These are phyloP conservation scores for Tolypocladium guangdongense DNA, from an alignment of 2,329 filamentous ascomycete species.

Conservation along the genomic window DNA sequence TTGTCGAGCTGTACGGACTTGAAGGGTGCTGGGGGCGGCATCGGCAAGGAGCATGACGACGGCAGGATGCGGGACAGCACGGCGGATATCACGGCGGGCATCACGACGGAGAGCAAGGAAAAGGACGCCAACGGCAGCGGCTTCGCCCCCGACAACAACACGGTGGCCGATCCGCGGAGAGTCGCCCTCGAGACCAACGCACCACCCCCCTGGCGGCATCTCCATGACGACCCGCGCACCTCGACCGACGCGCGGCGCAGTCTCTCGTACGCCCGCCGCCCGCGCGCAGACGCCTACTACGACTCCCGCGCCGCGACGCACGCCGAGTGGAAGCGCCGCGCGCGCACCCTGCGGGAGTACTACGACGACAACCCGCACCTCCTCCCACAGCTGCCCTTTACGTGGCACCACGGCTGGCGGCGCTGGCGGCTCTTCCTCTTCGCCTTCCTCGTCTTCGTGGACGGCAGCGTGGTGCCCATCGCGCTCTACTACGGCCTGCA, in stretches of 20 bases:
- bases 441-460: conserved; percentile 35
- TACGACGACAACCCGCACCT: conserved; percentile 26
- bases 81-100: neutral
- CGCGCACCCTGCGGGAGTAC: conserved; percentile 25
- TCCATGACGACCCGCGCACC: too few species aligned
- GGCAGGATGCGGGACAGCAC: neutral
- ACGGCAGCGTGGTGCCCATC: conserved; percentile 33
- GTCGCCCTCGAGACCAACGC: neutral
- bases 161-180: neutral
- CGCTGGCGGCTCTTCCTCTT: conserved; percentile 35
- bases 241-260: conserved; percentile 14
- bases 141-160: neutral
- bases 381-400: conserved; percentile 28
- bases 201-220: neutral
- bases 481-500: conserved; percentile 40
- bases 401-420: conserved; percentile 27
- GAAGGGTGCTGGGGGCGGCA: neutral
- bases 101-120: neutral
- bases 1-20: conserved; percentile 3
- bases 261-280: conserved; percentile 23
- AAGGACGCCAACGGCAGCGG: neutral
- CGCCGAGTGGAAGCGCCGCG: conserved; percentile 23
- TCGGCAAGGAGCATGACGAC: neutral
- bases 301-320: conserved; percentile 26
- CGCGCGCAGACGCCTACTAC: conserved; percentile 25